A percentile compares a stretch with the other conserved stretches of the same genome.
These are phyloP conservation scores for Zanthoxylum bungeanum DNA, from an alignment of 345 rosid species.

Conservation along the genomic window DNA sequence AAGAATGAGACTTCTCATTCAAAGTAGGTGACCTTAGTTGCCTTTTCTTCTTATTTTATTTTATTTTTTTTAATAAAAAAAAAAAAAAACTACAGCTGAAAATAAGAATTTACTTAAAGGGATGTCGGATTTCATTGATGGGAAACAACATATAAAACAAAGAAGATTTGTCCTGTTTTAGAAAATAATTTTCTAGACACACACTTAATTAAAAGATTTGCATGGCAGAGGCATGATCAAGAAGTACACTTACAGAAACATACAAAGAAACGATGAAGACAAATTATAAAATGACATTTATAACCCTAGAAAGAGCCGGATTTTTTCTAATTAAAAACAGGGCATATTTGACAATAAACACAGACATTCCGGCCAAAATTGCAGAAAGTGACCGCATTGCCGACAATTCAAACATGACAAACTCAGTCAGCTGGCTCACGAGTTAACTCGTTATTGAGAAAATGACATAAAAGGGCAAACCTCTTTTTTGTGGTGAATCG, in stretches of 20 bases:
- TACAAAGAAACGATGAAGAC: conserved; percentile 4
- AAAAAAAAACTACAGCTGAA: conserved; percentile 3
- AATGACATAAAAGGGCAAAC: conserved; percentile 24
- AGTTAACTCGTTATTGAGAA: conserved; percentile 13
- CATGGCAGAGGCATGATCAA: conserved; percentile 46
- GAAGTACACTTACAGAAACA: conserved; percentile 23
- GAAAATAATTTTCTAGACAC: conserved; percentile 24
- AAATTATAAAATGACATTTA: conserved; percentile 13
- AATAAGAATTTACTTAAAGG: conserved; percentile 6
- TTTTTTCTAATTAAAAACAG: not conserved
- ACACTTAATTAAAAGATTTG: conserved; percentile 30
- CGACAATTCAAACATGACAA: conserved; percentile 30
- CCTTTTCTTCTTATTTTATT: conserved; percentile 12
- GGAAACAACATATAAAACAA: conserved; percentile 31
- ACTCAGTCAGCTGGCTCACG: conserved; percentile 26
- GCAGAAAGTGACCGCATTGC: conserved; percentile 18
- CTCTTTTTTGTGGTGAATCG: conserved; percentile 43
- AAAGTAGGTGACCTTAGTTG: conserved; percentile 24
- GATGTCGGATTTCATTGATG: conserved; percentile 24
- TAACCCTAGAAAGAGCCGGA: conserved; percentile 15
- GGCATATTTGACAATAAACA: conserved; percentile 24
- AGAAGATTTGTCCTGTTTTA: conserved; percentile 30
- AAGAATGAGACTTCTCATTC: not conserved
- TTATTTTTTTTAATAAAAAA: no score
- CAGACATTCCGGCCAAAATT: conserved; percentile 30